Evolutionary conservation across 306 rosid genomes (phyloP).

Genomic region (Inga leiocalycina): DNA sequence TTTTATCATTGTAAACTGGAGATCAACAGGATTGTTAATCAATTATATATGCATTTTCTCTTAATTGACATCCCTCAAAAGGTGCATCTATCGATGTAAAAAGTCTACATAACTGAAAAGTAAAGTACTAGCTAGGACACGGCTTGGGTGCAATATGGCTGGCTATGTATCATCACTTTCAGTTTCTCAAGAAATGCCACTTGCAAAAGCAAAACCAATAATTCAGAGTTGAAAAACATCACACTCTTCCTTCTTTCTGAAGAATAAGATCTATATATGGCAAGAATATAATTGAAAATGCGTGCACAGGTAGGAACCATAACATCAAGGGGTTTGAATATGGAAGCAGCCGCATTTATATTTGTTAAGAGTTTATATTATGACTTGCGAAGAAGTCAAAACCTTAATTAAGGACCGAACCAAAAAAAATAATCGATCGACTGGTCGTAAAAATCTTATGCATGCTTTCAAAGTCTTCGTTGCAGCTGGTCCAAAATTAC

Average conservation of each 20-base stretch:
- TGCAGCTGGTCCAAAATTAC: constrained; percentile 23
- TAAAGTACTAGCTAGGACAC: background rate
- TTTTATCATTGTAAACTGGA: background rate
- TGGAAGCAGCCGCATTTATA: background rate
- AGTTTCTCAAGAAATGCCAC: background rate
- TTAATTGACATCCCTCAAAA: background rate
- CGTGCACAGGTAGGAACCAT: background rate
- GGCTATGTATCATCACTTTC: background rate
- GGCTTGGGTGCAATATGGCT: background rate
- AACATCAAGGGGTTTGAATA: constrained; percentile 28
- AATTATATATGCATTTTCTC: background rate
- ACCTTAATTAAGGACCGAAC: background rate
- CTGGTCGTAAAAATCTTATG: background rate
- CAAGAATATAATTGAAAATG: background rate
- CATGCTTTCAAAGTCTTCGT: constrained; percentile 8
- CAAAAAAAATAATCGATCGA: background rate
- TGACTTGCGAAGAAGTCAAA: constrained; percentile 31
- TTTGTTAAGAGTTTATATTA: background rate
- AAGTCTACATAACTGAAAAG: background rate
- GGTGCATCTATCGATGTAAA: background rate
- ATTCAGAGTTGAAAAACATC: background rate
- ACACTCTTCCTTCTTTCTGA: background rate
- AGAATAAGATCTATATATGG: background rate
- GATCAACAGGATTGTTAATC: background rate
- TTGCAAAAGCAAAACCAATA: background rate